phyloP scores from a whole-genome alignment of 2,329 filamentous ascomycete genomes.

The Lachnellula subtilissima region DNA sequence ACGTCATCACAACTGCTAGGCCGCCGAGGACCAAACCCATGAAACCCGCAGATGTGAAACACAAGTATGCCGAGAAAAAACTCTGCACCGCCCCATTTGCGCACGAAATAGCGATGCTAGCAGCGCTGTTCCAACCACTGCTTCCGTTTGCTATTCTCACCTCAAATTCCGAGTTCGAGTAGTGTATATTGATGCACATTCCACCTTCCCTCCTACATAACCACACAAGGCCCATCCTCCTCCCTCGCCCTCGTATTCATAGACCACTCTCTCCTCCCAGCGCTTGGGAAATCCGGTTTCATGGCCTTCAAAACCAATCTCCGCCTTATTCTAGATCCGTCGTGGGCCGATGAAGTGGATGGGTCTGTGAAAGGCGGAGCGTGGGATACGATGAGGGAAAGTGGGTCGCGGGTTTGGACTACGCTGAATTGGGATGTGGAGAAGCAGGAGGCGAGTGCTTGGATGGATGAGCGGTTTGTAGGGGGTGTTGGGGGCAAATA shows the following conservation, averaged over 20 bases:
- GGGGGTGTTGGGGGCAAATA: neutral
- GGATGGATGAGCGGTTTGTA: conserved; percentile 3
- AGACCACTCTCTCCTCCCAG: neutral
- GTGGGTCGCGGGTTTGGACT: conserved; percentile 2
- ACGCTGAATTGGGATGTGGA: conserved; percentile 2
- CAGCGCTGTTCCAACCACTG: conserved; percentile 9
- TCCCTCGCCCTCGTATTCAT: conserved; percentile 1
- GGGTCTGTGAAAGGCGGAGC: neutral
- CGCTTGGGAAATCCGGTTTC: neutral
- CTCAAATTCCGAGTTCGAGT: neutral
- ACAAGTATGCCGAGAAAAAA: neutral
- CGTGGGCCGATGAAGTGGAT: neutral
- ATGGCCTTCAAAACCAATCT: neutral
- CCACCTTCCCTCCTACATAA: neutral
- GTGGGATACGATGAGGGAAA: conserved; percentile 2
- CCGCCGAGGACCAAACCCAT: conserved; percentile 4
- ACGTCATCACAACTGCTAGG: conserved; percentile 6
- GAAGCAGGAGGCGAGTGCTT: conserved; percentile 1
- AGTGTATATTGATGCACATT: conserved; percentile 1
- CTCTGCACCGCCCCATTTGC: conserved; percentile 11
- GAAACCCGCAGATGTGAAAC: neutral
- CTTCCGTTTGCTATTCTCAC: conserved; percentile 4
- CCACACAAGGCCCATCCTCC: neutral
- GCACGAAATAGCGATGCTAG: conserved; percentile 7
- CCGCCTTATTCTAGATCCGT: neutral